Conservation (phyloP, 805 yeast species). For the Candida cerambycidarum region DNA sequence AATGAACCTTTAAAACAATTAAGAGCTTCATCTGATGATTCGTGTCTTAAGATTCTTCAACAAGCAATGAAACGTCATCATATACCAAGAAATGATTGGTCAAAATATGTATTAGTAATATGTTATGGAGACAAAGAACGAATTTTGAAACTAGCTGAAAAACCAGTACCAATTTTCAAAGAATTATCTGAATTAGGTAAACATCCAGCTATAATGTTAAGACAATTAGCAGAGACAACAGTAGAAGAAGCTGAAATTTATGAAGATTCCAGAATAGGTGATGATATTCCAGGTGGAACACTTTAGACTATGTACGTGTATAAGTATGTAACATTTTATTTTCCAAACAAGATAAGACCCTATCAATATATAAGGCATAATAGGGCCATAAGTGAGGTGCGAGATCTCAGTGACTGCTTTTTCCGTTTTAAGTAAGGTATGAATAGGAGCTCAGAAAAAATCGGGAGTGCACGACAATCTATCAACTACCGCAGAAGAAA, state of each 20-base stretch:
- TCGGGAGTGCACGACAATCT: neutral
- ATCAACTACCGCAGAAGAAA: neutral
- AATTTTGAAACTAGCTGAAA: conserved; percentile 77
- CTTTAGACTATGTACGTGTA: conserved; percentile 17
- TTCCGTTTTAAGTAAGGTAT: neutral
- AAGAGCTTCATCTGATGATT: conserved; percentile 85
- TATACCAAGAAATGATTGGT: conserved; percentile 76
- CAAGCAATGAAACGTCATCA: conserved; percentile 87
- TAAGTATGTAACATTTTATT: neutral
- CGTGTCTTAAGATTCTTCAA: conserved; percentile 83
- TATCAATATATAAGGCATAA: no score
- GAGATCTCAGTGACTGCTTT: conserved; percentile 3
- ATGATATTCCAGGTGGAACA: conserved; percentile 47
- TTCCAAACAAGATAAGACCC: no score
- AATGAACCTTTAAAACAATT: conserved; percentile 79
- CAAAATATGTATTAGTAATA: conserved; percentile 82
- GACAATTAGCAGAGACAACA: conserved; percentile 61
- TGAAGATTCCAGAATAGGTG: conserved; percentile 41
- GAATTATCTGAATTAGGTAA: conserved; percentile 82
- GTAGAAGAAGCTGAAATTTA: conserved; percentile 24
- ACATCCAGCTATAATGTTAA: conserved; percentile 88
- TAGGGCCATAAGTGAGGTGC: no score
- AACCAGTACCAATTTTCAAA: conserved; percentile 82
- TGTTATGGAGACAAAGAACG: conserved; percentile 91
- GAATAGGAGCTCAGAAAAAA: neutral